phyloP scores from a whole-genome alignment of 2,329 filamentous ascomycete species.

The Alternaria burnsii region DNA sequence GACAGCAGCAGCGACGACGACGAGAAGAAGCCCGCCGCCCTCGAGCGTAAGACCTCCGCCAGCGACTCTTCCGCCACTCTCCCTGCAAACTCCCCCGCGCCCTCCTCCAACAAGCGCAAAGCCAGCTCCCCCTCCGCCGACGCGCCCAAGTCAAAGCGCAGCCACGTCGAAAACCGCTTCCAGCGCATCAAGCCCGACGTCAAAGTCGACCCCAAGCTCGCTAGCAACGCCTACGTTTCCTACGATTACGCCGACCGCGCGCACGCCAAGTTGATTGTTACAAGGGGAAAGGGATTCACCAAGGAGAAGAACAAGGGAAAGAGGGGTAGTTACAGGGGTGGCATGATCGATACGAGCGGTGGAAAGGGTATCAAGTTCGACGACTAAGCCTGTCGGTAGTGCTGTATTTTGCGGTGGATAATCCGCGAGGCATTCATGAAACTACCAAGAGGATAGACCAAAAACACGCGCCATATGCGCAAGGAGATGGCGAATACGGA shows the following conservation, averaged over 20 bases:
- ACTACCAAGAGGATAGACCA: background rate
- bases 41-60: slow-evolving; percentile 53
- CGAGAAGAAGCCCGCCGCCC: slow-evolving; percentile 39
- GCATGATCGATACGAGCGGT: slow-evolving; percentile 81
- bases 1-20: slow-evolving; percentile 31
- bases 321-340: slow-evolving; percentile 87
- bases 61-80: slow-evolving; percentile 54
- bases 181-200: slow-evolving; percentile 77
- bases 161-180: slow-evolving; percentile 65
- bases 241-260: slow-evolving; percentile 92
- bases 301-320: slow-evolving; percentile 97
- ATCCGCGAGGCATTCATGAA: background rate
- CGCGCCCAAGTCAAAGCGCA: slow-evolving; percentile 47
- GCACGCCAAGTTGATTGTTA: slow-evolving; percentile 86
- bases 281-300: slow-evolving; percentile 95
- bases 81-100: slow-evolving; percentile 37
- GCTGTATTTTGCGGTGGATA: background rate
- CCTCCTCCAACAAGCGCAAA: slow-evolving; percentile 55
- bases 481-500: slow-evolving; percentile 13
- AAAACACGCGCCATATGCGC: background rate
- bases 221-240: slow-evolving; percentile 81
- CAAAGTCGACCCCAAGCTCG: slow-evolving; percentile 72
- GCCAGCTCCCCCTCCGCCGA: slow-evolving; percentile 41
- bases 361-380: slow-evolving; percentile 95
- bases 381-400: slow-evolving; percentile 60